Evolutionary conservation across 75 land plant species (phyloP).

Genomic region (Picea sitchensis): DNA sequence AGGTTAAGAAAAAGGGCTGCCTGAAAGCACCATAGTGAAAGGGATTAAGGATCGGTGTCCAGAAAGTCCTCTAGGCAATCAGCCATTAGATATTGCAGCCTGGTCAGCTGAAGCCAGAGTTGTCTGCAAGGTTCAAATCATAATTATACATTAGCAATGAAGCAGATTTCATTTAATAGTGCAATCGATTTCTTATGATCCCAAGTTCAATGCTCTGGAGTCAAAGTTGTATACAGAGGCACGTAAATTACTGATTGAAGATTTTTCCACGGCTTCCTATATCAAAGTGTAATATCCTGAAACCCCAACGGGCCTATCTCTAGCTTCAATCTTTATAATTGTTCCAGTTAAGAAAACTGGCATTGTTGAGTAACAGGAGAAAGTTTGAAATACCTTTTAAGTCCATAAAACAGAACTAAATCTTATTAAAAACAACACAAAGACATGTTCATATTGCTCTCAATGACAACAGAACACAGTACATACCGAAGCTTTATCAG

Average conservation of each 20-base stretch:
- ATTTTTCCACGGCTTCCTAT: background rate
- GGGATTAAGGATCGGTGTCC: background rate
- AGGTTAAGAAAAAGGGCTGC: background rate
- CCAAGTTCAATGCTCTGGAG: too few relatives aligned
- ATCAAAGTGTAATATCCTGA: background rate
- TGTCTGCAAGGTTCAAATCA: background rate
- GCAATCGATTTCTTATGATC: background rate
- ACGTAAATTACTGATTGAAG: background rate
- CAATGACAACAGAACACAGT: background rate
- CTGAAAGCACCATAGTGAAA: background rate
- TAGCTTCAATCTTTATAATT: background rate
- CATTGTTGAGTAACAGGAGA: background rate
- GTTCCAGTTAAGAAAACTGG: background rate
- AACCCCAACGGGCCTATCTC: background rate
- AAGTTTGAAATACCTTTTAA: background rate
- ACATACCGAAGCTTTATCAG: slow-evolving; percentile 6
- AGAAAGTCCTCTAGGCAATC: background rate
- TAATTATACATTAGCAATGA: background rate
- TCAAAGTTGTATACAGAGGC: background rate
- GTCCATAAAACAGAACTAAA: too few relatives aligned
- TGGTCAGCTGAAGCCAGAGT: background rate
- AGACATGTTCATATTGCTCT: background rate
- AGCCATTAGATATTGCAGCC: background rate
- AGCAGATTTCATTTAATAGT: background rate
- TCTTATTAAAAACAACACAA: background rate